Evolutionary conservation across 495 filamentous ascomycete genomes (phyloP).

Genomic region (Penicillium egyptiacum): DNA sequence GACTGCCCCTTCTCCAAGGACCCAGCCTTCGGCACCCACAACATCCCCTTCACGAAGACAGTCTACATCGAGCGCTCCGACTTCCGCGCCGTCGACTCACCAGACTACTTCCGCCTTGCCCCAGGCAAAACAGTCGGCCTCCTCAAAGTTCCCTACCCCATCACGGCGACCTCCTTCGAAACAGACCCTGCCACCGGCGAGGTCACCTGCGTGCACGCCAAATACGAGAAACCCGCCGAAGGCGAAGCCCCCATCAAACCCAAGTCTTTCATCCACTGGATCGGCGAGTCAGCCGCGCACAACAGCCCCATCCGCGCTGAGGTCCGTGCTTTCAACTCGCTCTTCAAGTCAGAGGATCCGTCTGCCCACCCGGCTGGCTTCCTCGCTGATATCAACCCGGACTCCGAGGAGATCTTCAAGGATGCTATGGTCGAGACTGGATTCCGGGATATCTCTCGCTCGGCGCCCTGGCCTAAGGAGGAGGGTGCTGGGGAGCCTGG

Average conservation of each 20-base stretch:
- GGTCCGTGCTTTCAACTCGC: slow-evolving; percentile 73
- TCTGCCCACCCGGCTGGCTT: slow-evolving; percentile 69
- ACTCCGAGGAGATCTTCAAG: slow-evolving; percentile 74
- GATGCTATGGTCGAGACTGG: slow-evolving; percentile 83
- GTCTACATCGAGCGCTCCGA: slow-evolving; percentile 93
- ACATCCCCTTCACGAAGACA: slow-evolving; percentile 75
- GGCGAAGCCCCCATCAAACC: slow-evolving; percentile 64
- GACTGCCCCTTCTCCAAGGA: slow-evolving; percentile 66
- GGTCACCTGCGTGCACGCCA: slow-evolving; percentile 51
- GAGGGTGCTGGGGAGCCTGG: slow-evolving; percentile 46
- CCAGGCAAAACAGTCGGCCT: slow-evolving; percentile 89
- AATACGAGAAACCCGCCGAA: slow-evolving; percentile 52
- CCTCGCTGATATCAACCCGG: slow-evolving; percentile 79
- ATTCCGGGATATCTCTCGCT: slow-evolving; percentile 70
- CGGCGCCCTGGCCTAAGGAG: slow-evolving; percentile 81
- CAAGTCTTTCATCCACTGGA: slow-evolving; percentile 85
- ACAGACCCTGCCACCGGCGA: slow-evolving; percentile 68
- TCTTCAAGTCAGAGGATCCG: slow-evolving; percentile 87
- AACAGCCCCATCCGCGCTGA: slow-evolving; percentile 71
- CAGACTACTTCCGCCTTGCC: slow-evolving; percentile 91
- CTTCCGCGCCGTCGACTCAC: slow-evolving; percentile 81
- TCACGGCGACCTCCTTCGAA: slow-evolving; percentile 73
- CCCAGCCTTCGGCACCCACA: slow-evolving; percentile 46
- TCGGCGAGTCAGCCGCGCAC: slow-evolving; percentile 57
- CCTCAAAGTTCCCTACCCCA: slow-evolving; percentile 76